Conservation (phyloP, 441 rosid species). For the Theobroma grandiflorum region DNA sequence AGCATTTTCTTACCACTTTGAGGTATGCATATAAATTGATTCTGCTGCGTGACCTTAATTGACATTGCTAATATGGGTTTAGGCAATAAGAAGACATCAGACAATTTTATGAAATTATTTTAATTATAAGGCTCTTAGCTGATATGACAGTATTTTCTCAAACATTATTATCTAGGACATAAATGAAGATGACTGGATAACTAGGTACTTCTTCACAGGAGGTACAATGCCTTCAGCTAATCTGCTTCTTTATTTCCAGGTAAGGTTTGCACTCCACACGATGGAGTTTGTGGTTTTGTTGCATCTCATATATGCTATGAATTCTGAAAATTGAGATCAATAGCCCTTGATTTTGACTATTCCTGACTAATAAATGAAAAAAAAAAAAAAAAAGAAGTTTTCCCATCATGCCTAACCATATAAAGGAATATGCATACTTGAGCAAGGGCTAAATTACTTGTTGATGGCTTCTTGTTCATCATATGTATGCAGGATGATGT, state of each 20-base stretch:
- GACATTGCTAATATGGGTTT: slow-evolving; percentile 1
- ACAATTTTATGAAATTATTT: not conserved
- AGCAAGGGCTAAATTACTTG: not conserved
- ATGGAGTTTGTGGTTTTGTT: not conserved
- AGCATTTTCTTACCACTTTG: slow-evolving; percentile 83
- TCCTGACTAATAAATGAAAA: not conserved
- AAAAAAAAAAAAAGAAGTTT: not conserved
- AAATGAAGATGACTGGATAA: slow-evolving; percentile 88
- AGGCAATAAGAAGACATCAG: not conserved
- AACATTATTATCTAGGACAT: slow-evolving; percentile 47
- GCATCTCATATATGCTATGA: not conserved
- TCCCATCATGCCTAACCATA: not conserved
- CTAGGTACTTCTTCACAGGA: slow-evolving; percentile 83
- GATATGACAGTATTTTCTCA: not conserved
- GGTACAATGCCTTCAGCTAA: slow-evolving; percentile 92
- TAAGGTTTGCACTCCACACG: not conserved
- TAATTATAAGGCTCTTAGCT: not conserved
- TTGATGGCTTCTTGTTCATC: not conserved
- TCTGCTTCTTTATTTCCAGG: slow-evolving; percentile 92
- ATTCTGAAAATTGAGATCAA: not conserved
- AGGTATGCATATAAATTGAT: slow-evolving; percentile 47
- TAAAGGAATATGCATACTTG: not conserved
- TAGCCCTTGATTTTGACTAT: not conserved
- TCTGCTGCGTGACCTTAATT: slow-evolving; percentile 19
- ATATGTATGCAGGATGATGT: slow-evolving; percentile 62